Base-by-base conservation (phyloP, 75 land plant species). In the Pinus albicaulis region DNA sequence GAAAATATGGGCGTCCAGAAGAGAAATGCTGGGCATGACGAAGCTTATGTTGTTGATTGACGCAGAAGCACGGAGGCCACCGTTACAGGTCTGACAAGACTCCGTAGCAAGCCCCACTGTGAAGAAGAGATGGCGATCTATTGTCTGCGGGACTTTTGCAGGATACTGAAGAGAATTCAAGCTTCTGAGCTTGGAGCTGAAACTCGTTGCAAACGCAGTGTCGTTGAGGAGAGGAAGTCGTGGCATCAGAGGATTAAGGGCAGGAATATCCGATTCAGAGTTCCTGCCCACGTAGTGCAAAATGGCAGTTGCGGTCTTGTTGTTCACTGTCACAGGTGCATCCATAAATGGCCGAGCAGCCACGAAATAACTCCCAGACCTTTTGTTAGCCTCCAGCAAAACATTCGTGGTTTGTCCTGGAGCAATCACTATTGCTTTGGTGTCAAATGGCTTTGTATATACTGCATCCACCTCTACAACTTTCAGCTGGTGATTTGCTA, bases 381-480 rank as follows among this genome's bases (percentile, higher is more conserved):
- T 38, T 56, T 84, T 76, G 77, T 59, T 80, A 11, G 89, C 87
- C 12, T 77, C 58, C 19, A 91, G 55, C 4, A 89, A 57, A n/a
- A 89, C 89, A 52, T 81, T 79, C 11, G 78, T 85, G 76, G 89
- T 86, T 57, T 89, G 85, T 7, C 93, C 92, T 3, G 93, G 88
- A 7, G 78, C 81, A 56, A 91, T 72, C 6, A 81, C 64, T 22
- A 91, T 26, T 0, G 78, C 55, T 10, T 57, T 4, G 1, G 83
- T 80, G 5, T 79, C 56, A 77, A 83, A 89, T 0, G 92, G 92
- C 55, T 83, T 82, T 6, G 76, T 71, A 77, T 91, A 91, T n/a
- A 72, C 78, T 22, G 93, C 93, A 55, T 91, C 93, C 4, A 84
- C 80, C 48, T 84, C 93, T 31, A 91, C 92, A 7, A 91, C 81